These are phyloP conservation scores for Ophiostoma piceae DNA, from an alignment of 2,329 filamentous ascomycete genomes.

Conservation along the genomic window DNA sequence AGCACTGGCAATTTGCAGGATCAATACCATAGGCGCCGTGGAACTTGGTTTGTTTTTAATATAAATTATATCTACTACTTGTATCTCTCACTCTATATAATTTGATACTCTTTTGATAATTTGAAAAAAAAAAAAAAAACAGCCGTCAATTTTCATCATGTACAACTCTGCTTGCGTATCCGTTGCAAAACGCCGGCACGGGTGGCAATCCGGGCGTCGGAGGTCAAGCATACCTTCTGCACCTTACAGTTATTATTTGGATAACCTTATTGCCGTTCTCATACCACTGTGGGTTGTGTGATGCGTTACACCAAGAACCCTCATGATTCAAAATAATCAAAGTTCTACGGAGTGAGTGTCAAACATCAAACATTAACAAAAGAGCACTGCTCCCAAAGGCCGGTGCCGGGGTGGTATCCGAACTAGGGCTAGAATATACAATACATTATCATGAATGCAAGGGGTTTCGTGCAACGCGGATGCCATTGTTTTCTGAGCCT, in stretches of 20 bases:
- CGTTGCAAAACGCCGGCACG: not conserved
- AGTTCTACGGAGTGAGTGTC: not conserved
- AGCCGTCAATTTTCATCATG: not conserved
- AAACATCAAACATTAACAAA: not conserved
- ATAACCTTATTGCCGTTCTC: conserved; percentile 4
- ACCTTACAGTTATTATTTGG: not conserved
- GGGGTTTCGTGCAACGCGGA: not conserved
- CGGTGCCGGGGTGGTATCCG: not conserved
- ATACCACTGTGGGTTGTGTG: not conserved
- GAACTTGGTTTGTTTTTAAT: not conserved
- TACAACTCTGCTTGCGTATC: not conserved
- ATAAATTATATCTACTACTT: not conserved
- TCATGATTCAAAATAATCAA: not conserved
- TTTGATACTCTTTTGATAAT: not conserved
- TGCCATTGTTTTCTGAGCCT: not conserved
- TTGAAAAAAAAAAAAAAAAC: too few relatives aligned
- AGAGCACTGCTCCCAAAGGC: not conserved
- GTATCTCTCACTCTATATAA: not conserved
- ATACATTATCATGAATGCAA: not conserved
- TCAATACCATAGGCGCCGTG: not conserved
- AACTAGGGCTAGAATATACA: not conserved
- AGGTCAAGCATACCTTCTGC: not conserved
- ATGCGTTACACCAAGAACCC: not conserved
- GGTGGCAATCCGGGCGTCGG: conserved; percentile 5
- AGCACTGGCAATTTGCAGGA: not conserved